Evolutionary conservation across 169 alveolate species (phyloP), one percentile per base, ranked within the genome.

Genomic region (Cyclospora cayetanensis): DNA sequence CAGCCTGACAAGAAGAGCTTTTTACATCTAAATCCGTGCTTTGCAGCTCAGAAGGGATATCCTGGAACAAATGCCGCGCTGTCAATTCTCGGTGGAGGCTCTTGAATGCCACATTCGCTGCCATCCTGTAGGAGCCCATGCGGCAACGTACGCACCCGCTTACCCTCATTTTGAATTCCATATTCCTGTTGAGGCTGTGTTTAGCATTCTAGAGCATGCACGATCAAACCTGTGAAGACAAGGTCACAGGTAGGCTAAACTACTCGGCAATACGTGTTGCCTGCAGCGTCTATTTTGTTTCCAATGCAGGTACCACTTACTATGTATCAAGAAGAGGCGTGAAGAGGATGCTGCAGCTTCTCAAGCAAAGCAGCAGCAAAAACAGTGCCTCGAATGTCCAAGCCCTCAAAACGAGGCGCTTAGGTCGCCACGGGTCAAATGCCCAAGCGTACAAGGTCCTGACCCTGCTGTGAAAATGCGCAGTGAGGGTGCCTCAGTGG

Each of bases 21-120:
- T 46, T 46, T 15, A 46, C 7, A 46, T 7, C 7, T 7, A 15
- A 15, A 46, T 46, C 60, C 60, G 60, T 7, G 7, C 60, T 46
- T 20, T 39, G 85, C 85, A 74, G 85, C 65, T 74, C 42, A 74
- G 85, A 25, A 2, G 85, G 53, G 63, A 42, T 22, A 42, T 74
- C 65, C 39, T 74, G 41, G 85, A 74, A 11, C 55, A 37, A 35
- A 74, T 74, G 85, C 85, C 85, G 2, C 55, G 63, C n/a, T 41
- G 65, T n/a, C 4, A 39, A 2, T 74, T 29, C 37, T 74, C 85
- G 3, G 42, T 74, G 31, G 85, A 74, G 60, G 85, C 85, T 27
- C 85, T 74, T 41, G 85, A 74, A 39, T 74, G 85, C 39, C 85
- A 74, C 85, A 74, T 74, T 43, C 85, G 85, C 39, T 74, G 85